Base-by-base conservation (phyloP, 169 alveolate species). In the Theileria parva region DNA sequence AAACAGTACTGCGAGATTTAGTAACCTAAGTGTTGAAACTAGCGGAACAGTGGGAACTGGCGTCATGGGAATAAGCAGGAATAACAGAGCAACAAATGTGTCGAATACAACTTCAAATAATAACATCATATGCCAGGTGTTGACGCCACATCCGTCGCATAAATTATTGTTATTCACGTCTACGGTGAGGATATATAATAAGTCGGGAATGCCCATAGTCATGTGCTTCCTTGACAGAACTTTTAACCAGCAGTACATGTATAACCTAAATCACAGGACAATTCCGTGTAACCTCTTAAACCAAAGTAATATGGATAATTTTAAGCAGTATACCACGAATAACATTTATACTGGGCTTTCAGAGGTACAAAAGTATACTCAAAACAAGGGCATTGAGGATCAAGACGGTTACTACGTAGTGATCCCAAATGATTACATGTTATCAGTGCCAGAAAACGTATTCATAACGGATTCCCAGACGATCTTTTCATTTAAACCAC, bases 71-170 rank as follows among this genome's bases (percentile, higher is more conserved):
- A 28, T 25, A 64, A 81, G 30, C 70, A 76, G 37, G 66, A 76
- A 64, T 23, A 77, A 71, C 70, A 28, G 25, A 77, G 63, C 25
- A 76, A 85, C 69, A 70, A 81, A 28, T 32, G 74, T 78, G 25
- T 53, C 37, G 69, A 72, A 51, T 23, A 63, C 59, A 65, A 32
- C 37, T 60, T 64, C 37, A 55, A 79, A 65, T 28, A 61, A 65
- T 30, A 87, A 86, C 55, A 55, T 86, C 28, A 81, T 93, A 8
- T 91, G 95, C 76, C 92, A 91, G 77, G 94, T 93, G 30, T 71
- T 88, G 77, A 86, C 93, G 9, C 96, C 96, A 17, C 92, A 91
- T 70, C 95, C 95, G 15, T 89, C 94, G 57, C 92, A 89, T 81
- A 93, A 93, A 86, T 81, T 93, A 79, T 80, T 93, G 74, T 74